Conservation (phyloP, 2,329 filamentous ascomycete species). For the Periconia sp. region DNA sequence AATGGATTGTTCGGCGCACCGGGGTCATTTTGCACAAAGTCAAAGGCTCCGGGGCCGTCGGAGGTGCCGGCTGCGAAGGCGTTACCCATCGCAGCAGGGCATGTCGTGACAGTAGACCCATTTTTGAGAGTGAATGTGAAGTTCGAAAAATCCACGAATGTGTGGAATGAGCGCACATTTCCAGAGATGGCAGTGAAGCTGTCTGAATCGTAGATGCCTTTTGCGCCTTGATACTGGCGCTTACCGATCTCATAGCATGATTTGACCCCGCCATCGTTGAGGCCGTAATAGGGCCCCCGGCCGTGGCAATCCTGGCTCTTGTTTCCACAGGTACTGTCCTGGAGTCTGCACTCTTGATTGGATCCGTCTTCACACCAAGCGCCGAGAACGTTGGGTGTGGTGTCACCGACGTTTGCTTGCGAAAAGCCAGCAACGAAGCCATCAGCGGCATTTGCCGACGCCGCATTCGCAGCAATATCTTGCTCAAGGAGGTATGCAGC, state of each 20-base stretch:
- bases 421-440: constrained; percentile 91
- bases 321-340: constrained; percentile 85
- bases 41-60: constrained; percentile 88
- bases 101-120: constrained; percentile 73
- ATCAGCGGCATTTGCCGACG: constrained; percentile 56
- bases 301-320: constrained; percentile 75
- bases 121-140: constrained; percentile 78
- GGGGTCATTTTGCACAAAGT: constrained; percentile 88
- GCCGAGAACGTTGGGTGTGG: constrained; percentile 84
- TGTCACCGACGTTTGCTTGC: constrained; percentile 90
- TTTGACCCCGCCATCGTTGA: constrained; percentile 68
- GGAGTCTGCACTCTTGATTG: constrained; percentile 68
- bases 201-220: constrained; percentile 62
- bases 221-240: constrained; percentile 71
- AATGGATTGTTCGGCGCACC: constrained; percentile 78
- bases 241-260: constrained; percentile 78
- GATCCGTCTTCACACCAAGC: constrained; percentile 90
- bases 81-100: constrained; percentile 86
- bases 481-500: constrained; percentile 85
- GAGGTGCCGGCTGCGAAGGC: constrained; percentile 93
- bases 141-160: constrained; percentile 80
- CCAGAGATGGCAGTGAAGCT: constrained; percentile 62
- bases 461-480: constrained; percentile 58
- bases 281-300: constrained; percentile 71
- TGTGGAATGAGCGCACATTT: constrained; percentile 79